phyloP scores from a whole-genome alignment of 73 alveolate species.

The Tetrahymena thermophila region DNA sequence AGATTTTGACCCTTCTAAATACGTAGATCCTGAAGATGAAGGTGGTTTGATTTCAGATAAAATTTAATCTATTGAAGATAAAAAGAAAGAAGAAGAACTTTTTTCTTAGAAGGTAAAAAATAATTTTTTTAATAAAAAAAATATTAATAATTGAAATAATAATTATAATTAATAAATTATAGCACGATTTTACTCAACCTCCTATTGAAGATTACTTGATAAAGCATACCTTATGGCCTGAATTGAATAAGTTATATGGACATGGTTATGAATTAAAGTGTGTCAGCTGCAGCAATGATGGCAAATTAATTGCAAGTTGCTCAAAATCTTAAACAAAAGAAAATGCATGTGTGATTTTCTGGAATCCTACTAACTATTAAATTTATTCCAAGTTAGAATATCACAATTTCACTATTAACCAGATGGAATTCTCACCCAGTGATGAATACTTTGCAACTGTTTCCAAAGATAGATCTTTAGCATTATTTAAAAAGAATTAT shows the following conservation, averaged over 20 bases:
- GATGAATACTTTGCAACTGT: slow-evolving; percentile 80
- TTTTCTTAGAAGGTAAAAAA: neutral
- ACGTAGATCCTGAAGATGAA: neutral
- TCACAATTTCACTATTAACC: slow-evolving; percentile 82
- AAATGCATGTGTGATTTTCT: slow-evolving; percentile 83
- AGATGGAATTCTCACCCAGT: slow-evolving; percentile 83
- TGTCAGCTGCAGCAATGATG: slow-evolving; percentile 69
- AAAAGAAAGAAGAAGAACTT: neutral
- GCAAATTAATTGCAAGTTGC: slow-evolving; percentile 87
- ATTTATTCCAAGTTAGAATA: slow-evolving; percentile 69
- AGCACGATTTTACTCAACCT: slow-evolving; percentile 40
- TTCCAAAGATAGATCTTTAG: slow-evolving; percentile 87
- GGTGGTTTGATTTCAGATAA: neutral
- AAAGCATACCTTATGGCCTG: slow-evolving; percentile 96
- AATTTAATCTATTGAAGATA: neutral
- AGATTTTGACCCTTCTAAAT: neutral
- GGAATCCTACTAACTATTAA: slow-evolving; percentile 73
- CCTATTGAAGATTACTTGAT: slow-evolving; percentile 89
- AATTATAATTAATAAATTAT: neutral
- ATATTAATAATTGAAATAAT: neutral
- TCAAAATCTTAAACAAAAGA: slow-evolving; percentile 85
- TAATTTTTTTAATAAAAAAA: neutral
- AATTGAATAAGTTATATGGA: slow-evolving; percentile 90
- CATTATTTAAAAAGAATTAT: slow-evolving; percentile 53
- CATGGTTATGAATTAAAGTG: slow-evolving; percentile 93